Conservation (phyloP, 2,329 filamentous ascomycete species). For the Podosphaera xanthii region DNA sequence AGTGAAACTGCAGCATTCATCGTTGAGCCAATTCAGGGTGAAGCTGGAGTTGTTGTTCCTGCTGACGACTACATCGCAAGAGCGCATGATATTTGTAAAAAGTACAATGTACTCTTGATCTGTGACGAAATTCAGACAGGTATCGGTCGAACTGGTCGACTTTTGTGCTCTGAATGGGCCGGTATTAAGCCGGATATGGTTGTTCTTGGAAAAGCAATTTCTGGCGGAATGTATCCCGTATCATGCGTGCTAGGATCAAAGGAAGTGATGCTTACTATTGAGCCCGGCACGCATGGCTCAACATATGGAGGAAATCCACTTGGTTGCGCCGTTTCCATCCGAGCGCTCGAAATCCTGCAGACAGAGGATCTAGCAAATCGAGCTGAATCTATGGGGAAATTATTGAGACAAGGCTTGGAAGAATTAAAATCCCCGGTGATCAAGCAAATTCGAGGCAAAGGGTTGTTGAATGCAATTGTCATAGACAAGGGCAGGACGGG, state of each 20-base stretch:
- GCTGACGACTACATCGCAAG: conserved; percentile 67
- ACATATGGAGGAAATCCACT: conserved; percentile 98
- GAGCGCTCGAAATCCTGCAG: conserved; percentile 77
- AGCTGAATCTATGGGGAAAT: conserved; percentile 56
- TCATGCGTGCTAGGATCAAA: conserved; percentile 72
- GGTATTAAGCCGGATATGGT: conserved; percentile 90
- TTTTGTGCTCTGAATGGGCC: conserved; percentile 87
- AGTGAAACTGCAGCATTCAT: conserved; percentile 78
- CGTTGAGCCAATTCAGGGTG: conserved; percentile 90
- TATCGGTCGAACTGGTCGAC: conserved; percentile 79
- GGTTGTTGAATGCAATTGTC: conserved; percentile 81
- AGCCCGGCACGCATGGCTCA: conserved; percentile 89
- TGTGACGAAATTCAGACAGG: conserved; percentile 98
- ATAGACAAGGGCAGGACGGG: conserved; percentile 76
- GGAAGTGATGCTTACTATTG: conserved; percentile 86
- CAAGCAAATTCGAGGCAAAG: conserved; percentile 68
- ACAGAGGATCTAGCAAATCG: conserved; percentile 74
- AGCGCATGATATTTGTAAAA: conserved; percentile 68
- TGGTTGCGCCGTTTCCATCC: conserved; percentile 85
- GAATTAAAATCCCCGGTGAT: conserved; percentile 64
- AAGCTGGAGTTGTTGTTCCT: conserved; percentile 89
- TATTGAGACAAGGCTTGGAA: conserved; percentile 60
- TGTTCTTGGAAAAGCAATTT: conserved; percentile 90
- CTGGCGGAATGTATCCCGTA: conserved; percentile 97
- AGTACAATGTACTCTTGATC: conserved; percentile 88